phyloP scores from a whole-genome alignment of 495 filamentous ascomycete species.

The Xylaria longipes region DNA sequence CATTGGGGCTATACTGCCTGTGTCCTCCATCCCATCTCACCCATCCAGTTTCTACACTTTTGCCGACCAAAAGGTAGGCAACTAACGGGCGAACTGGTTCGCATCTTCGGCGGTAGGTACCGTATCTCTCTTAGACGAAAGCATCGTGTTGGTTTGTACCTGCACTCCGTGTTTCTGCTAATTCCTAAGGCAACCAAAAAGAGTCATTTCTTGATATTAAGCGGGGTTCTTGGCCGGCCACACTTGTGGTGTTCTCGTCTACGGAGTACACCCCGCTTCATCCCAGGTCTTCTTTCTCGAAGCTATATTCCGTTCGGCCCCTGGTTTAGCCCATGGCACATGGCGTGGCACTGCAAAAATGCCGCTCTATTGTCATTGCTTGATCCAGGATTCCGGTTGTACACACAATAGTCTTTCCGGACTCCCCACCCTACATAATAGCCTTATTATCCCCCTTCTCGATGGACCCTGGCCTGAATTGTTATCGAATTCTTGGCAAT shows the following conservation, averaged over 20 bases:
- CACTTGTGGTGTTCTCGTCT: not conserved
- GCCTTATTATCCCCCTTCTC: not conserved
- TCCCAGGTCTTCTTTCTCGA: not conserved
- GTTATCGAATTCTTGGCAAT: not conserved
- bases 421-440: not conserved
- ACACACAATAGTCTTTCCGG: not conserved
- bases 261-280: not conserved
- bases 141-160: not conserved
- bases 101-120: not conserved
- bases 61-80: not conserved
- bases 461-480: not conserved
- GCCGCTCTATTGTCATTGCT: not conserved
- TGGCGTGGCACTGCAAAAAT: not conserved
- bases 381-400: not conserved
- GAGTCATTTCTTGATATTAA: not conserved
- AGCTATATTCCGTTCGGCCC: not conserved
- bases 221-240: slow-evolving; percentile 2
- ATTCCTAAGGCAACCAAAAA: slow-evolving; percentile 17
- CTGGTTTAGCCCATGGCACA: not conserved
- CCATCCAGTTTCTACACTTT: slow-evolving; percentile 22
- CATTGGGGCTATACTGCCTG: slow-evolving; percentile 1
- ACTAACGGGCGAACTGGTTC: not conserved
- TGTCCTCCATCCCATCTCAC: not conserved
- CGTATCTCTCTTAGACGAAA: not conserved
- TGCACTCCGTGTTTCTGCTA: not conserved